phyloP scores from a whole-genome alignment of 352 stramenopile species.

The Phytopythium ostracodes region DNA sequence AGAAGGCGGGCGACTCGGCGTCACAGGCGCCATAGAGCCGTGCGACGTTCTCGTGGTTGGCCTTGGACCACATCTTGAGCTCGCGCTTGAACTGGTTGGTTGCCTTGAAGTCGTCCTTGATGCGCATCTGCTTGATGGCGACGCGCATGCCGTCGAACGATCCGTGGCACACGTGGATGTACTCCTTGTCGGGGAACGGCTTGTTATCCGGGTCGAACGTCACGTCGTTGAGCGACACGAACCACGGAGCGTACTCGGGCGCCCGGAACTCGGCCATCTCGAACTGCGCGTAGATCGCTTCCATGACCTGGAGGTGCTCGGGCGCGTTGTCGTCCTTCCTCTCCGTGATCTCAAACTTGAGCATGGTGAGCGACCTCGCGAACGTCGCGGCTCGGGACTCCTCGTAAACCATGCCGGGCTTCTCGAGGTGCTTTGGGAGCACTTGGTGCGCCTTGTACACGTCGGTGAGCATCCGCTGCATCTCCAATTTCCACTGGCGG shows the following conservation, averaged over 20 bases:
- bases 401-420: constrained; percentile 9
- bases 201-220: constrained; percentile 12
- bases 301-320: constrained; percentile 19
- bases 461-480: neutral
- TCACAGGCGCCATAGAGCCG: constrained; percentile 36
- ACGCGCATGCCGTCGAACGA: constrained; percentile 23
- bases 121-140: constrained; percentile 30
- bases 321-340: constrained; percentile 14
- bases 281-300: constrained; percentile 16
- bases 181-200: constrained; percentile 18
- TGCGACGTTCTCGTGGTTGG: constrained; percentile 32
- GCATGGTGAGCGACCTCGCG: constrained; percentile 14
- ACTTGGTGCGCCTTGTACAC: neutral
- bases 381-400: constrained; percentile 5
- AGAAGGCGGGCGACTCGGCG: constrained; percentile 22
- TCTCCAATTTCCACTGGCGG: neutral
- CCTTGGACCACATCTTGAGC: constrained; percentile 23
- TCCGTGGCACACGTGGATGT: constrained; percentile 20
- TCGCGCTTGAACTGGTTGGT: constrained; percentile 25
- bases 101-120: constrained; percentile 12
- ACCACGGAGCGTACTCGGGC: constrained; percentile 13
- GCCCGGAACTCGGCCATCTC: constrained; percentile 10
- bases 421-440: neutral
- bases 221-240: constrained; percentile 21
- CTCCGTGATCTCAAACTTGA: constrained; percentile 18